A percentile compares a stretch with the other conserved stretches of the same genome.
phyloP scores from a whole-genome alignment of 306 rosid species.

The Sophora flavescens region DNA sequence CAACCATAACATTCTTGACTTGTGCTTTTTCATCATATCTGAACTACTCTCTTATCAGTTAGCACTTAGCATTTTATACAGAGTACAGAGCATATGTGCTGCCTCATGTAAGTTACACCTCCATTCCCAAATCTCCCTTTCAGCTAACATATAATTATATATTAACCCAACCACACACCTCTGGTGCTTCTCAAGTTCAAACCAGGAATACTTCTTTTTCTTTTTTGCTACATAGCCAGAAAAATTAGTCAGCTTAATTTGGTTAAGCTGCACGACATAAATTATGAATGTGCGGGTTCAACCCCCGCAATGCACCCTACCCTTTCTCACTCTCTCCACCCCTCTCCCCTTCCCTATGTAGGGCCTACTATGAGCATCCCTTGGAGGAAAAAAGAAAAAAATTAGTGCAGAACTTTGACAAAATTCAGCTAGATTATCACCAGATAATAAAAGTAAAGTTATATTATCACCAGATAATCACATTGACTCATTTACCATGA shows the following conservation, averaged over 20 bases:
- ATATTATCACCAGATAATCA: constrained; percentile 2
- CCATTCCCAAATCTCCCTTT: not conserved
- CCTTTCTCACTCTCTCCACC: no score
- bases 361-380: no score
- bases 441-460: no score
- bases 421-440: not conserved
- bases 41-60: not conserved
- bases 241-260: no score
- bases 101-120: not conserved
- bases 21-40: not conserved
- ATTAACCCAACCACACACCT: not conserved
- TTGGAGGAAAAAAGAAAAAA: no score
- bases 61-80: not conserved
- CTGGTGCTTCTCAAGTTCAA: not conserved
- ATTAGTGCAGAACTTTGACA: no score
- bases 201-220: not conserved
- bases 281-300: no score
- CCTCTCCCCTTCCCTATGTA: no score
- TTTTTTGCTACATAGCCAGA: no score
- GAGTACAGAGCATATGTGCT: not conserved
- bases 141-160: not conserved
- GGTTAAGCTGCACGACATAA: no score
- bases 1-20: not conserved
- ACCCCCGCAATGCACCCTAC: no score
- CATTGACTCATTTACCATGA: not conserved